Evolutionary conservation across 2,329 filamentous ascomycete species (phyloP).

Genomic region (Ophiostoma australiae): DNA sequence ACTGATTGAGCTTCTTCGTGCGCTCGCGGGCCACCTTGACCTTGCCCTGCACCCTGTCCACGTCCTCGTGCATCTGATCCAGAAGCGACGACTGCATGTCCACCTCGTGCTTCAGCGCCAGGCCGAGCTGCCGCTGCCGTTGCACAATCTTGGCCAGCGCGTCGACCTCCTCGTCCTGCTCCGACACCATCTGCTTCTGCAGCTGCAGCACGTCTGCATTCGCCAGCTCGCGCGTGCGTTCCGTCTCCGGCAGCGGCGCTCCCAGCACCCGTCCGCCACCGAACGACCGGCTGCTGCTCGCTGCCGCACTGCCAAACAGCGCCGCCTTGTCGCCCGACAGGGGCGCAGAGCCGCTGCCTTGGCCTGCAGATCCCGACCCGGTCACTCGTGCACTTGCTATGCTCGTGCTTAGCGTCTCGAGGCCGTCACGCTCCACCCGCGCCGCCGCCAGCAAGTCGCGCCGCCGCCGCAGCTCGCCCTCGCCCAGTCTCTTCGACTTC

Average conservation of each 20-base stretch:
- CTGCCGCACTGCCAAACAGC: constrained; percentile 40
- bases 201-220: constrained; percentile 69
- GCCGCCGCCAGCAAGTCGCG: constrained; percentile 65
- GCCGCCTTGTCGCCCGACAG: constrained; percentile 47
- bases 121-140: constrained; percentile 71
- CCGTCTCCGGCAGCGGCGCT: constrained; percentile 67
- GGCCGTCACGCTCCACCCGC: constrained; percentile 66
- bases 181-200: constrained; percentile 66
- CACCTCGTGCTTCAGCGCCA: constrained; percentile 70
- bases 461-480: constrained; percentile 68
- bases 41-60: constrained; percentile 62
- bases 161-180: constrained; percentile 70
- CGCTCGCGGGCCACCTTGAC: constrained; percentile 69
- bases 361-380: constrained; percentile 38
- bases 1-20: constrained; percentile 54
- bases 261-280: constrained; percentile 63
- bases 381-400: constrained; percentile 44
- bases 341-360: constrained; percentile 43
- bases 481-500: constrained; percentile 55
- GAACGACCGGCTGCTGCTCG: constrained; percentile 32
- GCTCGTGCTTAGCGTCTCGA: constrained; percentile 66
- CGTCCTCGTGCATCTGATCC: constrained; percentile 60
- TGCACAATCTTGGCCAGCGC: constrained; percentile 63
- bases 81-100: constrained; percentile 67
- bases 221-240: constrained; percentile 69